Evolutionary conservation across 768 basidiomycete genomes (phyloP), one percentile per base, ranked within the genome.

Genomic region (Psilocybe subaeruginosa): DNA sequence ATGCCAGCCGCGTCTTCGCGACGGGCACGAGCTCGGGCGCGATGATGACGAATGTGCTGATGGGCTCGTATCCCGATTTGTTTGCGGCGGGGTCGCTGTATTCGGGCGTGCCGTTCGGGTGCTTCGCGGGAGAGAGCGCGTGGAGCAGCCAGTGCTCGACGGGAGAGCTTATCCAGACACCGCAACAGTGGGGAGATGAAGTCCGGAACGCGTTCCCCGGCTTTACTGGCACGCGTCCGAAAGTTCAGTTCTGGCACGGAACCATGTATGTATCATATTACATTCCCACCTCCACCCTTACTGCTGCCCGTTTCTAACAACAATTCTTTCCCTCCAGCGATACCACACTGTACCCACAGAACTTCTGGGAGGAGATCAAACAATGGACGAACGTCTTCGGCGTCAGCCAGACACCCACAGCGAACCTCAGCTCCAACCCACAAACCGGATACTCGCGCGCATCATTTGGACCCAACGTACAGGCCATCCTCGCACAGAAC

Each of bases 21-120:
- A 82, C 81, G 33, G 85, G 84, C 9, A 77, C 77, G 2, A 80
- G 79, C 3, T 85, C 83, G 3, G 85, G 84, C 47, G 80, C 78
- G 1, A 87, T 86, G 85, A 86, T 85, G 84, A 85, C 84, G 56
- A 82, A 81, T 65, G 84, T 85, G 19, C 73, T 85, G 45, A 71
- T 74, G 47, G 84, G 82, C 31, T 78, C 81, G 9, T 85, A 85
- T 72, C 84, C 84, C 8, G 81, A 86, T 56, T 67, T 87, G 47
- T 83, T 84, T 73, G 59, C 64, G 39, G 85, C 82, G 14, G 83
- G 80, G 27, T 63, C 79, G 37, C 79, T 76, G 19, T 81, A 78
- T 68, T 80, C 84, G 35, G 84, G 85, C 50, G 84, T 85, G 41
- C 77, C 84, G 11, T 84, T 78, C 61, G 83, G 76, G 7, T 85